A percentile compares a stretch with the other conserved stretches of the same genome.
phyloP scores from a whole-genome alignment of 768 basidiomycete genomes.

The Porphyrellus cyaneotinctus region DNA sequence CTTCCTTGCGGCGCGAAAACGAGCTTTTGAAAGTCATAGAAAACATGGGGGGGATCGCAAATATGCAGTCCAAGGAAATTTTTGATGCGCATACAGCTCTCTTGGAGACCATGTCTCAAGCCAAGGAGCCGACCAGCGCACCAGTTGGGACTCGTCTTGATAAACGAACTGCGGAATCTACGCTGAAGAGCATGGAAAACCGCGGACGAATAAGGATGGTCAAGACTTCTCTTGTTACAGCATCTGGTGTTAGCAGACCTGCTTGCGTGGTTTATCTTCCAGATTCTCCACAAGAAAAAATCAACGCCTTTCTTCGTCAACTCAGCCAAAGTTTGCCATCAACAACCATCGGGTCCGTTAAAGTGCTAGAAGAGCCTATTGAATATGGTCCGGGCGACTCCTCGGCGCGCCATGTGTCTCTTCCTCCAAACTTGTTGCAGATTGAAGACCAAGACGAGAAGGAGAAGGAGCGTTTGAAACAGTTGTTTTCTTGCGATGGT shows the following conservation, averaged over 20 bases:
- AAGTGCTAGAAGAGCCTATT: constrained; percentile 50
- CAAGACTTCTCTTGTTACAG: constrained; percentile 56
- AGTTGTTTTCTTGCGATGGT: constrained; percentile 53
- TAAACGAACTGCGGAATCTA: constrained; percentile 62
- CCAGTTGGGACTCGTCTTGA: constrained; percentile 67
- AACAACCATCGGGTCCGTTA: constrained; percentile 34
- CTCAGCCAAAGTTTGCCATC: constrained; percentile 38
- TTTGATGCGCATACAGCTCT: constrained; percentile 62
- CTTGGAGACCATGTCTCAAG: constrained; percentile 51
- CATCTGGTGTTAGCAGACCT: constrained; percentile 55
- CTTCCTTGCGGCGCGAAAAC: constrained; percentile 75
- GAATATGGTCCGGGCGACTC: constrained; percentile 49
- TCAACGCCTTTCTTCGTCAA: constrained; percentile 57
- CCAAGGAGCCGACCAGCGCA: constrained; percentile 67
- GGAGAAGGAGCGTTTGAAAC: constrained; percentile 44
- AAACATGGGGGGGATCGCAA: constrained; percentile 61
- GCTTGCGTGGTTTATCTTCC: constrained; percentile 66
- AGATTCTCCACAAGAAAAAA: constrained; percentile 44
- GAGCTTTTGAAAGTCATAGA: constrained; percentile 70
- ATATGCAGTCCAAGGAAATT: constrained; percentile 64
- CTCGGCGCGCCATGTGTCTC: constrained; percentile 28
- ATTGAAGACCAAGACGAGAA: constrained; percentile 41
- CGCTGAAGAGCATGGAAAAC: constrained; percentile 57
- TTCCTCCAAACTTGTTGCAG: constrained; percentile 44
- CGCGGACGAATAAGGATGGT: constrained; percentile 68